Percentiles rank a stretch among this genome's conserved stretches.
These are phyloP conservation scores for Pythium sp. DNA, from an alignment of 352 stramenopile species.

Conservation along the genomic window DNA sequence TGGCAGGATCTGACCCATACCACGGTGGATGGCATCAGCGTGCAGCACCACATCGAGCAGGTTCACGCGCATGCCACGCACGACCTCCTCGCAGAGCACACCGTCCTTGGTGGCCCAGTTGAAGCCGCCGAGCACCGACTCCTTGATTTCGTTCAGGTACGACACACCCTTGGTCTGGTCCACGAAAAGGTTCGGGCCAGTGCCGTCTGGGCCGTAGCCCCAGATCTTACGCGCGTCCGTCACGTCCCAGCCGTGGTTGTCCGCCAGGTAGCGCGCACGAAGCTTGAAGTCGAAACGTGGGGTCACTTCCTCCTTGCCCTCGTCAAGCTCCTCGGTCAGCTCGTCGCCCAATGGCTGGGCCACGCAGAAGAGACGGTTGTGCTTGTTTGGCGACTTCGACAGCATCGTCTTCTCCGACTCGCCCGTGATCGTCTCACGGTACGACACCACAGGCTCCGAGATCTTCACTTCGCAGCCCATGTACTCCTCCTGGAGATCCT, in stretches of 20 bases:
- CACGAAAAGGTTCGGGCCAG: slow-evolving; percentile 98
- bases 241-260: slow-evolving; percentile 98
- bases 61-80: slow-evolving; percentile 97
- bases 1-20: slow-evolving; percentile 99
- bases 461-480: slow-evolving; percentile 99
- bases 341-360: slow-evolving; percentile 90
- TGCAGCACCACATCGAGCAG: slow-evolving; percentile 99
- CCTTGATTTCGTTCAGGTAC: slow-evolving; percentile 99
- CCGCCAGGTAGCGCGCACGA: slow-evolving; percentile 95
- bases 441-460: slow-evolving; percentile 98
- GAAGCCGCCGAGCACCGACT: slow-evolving; percentile 98
- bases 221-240: slow-evolving; percentile 99
- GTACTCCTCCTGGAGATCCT: slow-evolving; percentile 99
- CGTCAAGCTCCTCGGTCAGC: slow-evolving; percentile 96
- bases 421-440: slow-evolving; percentile 97
- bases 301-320: slow-evolving; percentile 91
- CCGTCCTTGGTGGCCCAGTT: slow-evolving; percentile 98
- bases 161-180: slow-evolving; percentile 99
- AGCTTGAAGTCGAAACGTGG: slow-evolving; percentile 96
- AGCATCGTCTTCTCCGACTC: slow-evolving; percentile 96
- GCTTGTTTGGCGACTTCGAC: slow-evolving; percentile 99
- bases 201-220: slow-evolving; percentile 99
- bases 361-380: slow-evolving; percentile 99
- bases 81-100: slow-evolving; percentile 97
- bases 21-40: slow-evolving; percentile 99